Evolutionary conservation across 495 filamentous ascomycete genomes (phyloP), one percentile per base, ranked within the genome.

Genomic region (Lepraria neglecta): DNA sequence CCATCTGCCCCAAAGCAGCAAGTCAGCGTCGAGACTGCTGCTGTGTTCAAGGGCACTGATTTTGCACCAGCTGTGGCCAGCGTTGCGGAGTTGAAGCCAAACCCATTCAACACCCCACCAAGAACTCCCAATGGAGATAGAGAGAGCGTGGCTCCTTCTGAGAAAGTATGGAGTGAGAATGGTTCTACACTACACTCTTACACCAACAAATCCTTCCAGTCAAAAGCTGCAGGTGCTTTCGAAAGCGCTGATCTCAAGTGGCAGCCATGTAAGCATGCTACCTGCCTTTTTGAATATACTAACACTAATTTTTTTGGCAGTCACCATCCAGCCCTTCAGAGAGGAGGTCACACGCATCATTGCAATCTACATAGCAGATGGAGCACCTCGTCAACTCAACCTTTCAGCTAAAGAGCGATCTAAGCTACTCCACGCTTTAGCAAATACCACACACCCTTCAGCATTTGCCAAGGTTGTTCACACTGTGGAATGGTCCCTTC

Each of bases 271-370:
- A 65, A 71, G 80, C 72, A 47, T 60, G 42, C 4, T 11, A 56
- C 11, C 53, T 48, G 56, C 68, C 4, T 9, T 28, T 17, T 24
- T 2, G 11, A 38, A 0, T n/a, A 68, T 61, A 4, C 6, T 10
- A 57, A 6, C 40, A 3, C 66, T 70, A 31, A 69, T 24, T 55
- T 24, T 40, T 40, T 52, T 48, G 27, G 35, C 63, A 91, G 87
- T 90, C 75, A 87, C 86, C 4, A 82, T 89, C 57, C 88, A 90
- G 64, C 88, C 88, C 1, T 89, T 88, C 70, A 82, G 87, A 27
- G 78, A 83, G 12, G 88, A 91, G 70, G 79, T 90, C 54, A 74
- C 81, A 60, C 79, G 87, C 31, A 77, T 90, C 63, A 84, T 91
- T 67, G 76, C 78, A 14, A 83, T 82, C 33, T 91, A 92, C 69